Conservation (phyloP, 139 green algal genomes). For the Coelastrella sp. region DNA sequence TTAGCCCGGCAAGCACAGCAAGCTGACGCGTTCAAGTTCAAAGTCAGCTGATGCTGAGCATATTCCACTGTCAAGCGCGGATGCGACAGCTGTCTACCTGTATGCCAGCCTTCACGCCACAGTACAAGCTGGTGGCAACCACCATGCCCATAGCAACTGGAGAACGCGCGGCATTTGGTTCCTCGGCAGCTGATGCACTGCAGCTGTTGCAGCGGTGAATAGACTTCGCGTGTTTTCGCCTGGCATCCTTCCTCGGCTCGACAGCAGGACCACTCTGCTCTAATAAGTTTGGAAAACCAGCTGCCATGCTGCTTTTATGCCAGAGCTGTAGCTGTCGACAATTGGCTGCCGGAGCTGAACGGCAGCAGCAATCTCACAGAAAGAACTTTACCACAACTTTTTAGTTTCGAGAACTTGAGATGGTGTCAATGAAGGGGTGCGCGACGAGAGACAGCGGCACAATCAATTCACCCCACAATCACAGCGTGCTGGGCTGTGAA, state of each 20-base stretch:
- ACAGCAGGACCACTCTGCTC: neutral
- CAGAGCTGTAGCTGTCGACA: neutral
- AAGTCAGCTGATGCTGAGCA: constrained; percentile 29
- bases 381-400: too few relatives aligned
- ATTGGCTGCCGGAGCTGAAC: neutral
- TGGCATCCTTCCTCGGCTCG: neutral
- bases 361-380: too few relatives aligned
- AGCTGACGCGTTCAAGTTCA: neutral
- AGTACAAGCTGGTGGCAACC: constrained; percentile 38
- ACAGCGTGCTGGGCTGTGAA: too few relatives aligned
- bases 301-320: neutral
- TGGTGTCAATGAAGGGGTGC: too few relatives aligned
- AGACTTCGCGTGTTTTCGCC: neutral
- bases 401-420: too few relatives aligned
- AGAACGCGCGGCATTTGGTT: neutral
- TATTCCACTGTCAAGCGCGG: constrained; percentile 14
- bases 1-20: neutral
- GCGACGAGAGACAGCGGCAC: too few relatives aligned
- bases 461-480: too few relatives aligned
- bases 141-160: constrained; percentile 27
- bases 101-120: constrained; percentile 34
- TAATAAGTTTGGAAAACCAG: neutral
- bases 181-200: neutral
- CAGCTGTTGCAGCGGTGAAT: neutral
- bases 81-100: constrained; percentile 12